Conservation (phyloP, 805 yeast genomes). For the Suhomyces pyralidae region DNA sequence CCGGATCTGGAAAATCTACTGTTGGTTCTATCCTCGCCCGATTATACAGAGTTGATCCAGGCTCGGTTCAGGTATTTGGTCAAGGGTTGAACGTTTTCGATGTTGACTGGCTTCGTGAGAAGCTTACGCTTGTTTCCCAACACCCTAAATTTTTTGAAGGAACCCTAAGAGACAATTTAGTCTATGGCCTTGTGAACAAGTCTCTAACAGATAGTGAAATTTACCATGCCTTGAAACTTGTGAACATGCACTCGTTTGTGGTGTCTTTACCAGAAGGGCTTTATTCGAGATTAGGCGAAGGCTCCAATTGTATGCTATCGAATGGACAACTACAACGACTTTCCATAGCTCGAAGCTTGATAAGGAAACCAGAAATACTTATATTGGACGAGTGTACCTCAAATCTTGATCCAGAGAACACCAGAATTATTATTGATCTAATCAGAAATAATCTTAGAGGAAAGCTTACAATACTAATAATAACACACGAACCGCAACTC, state of each 20-base stretch:
- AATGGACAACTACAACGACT: conserved; percentile 91
- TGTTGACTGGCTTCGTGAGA: conserved; percentile 46
- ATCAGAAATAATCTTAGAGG: conserved; percentile 36
- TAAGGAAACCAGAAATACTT: conserved; percentile 61
- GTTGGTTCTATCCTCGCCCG: conserved; percentile 54
- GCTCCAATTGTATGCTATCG: conserved; percentile 50
- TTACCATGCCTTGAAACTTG: conserved; percentile 37
- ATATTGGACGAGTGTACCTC: conserved; percentile 90
- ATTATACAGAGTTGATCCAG: conserved; percentile 43
- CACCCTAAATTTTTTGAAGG: conserved; percentile 71
- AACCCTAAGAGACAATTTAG: conserved; percentile 64
- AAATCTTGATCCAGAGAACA: conserved; percentile 69
- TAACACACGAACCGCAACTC: conserved; percentile 73
- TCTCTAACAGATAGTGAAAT: conserved; percentile 30
- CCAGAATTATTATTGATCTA: conserved; percentile 48
- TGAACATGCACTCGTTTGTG: conserved; percentile 56
- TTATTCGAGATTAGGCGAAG: conserved; percentile 55
- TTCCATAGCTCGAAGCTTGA: conserved; percentile 76
- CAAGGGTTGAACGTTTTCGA: conserved; percentile 47
- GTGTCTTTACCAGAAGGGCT: conserved; percentile 53
- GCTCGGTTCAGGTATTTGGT: conserved; percentile 45
- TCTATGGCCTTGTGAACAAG: conserved; percentile 47
- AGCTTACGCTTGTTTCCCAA: conserved; percentile 74
- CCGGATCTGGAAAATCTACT: conserved; percentile 94
- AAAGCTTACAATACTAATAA: conserved; percentile 47